Evolutionary conservation across 176 grass and related monocot species (phyloP).

Genomic region (Rhipidocladum racemiflorum): DNA sequence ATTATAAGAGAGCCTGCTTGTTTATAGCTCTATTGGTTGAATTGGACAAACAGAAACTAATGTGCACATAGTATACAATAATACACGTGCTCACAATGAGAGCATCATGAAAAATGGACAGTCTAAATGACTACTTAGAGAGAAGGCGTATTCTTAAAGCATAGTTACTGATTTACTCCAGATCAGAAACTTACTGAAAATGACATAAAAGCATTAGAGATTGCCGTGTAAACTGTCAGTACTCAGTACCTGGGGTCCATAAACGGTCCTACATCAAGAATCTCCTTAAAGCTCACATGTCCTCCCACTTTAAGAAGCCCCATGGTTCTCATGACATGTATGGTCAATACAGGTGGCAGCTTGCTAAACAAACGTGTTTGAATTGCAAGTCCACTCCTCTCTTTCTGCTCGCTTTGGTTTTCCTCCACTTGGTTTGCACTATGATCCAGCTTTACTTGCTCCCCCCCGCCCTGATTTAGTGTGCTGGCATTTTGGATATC

Average conservation of each 20-base stretch:
- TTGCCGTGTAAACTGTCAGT: background rate
- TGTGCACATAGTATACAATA: conserved; percentile 2
- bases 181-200: background rate
- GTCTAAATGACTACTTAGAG: background rate
- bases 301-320: conserved; percentile 44
- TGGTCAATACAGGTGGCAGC: conserved; percentile 51
- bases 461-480: background rate
- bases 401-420: conserved; percentile 27
- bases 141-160: background rate
- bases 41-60: conserved; percentile 5
- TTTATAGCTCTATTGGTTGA: conserved; percentile 15
- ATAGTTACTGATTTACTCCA: background rate
- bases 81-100: background rate
- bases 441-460: conserved; percentile 1
- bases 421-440: conserved; percentile 1
- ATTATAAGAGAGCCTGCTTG: background rate
- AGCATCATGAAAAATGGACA: conserved; percentile 12
- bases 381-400: conserved; percentile 27
- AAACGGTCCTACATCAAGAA: conserved; percentile 56
- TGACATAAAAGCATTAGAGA: background rate
- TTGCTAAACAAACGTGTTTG: conserved; percentile 43
- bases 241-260: conserved; percentile 61
- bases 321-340: conserved; percentile 58
- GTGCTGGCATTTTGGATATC: background rate
- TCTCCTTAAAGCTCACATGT: conserved; percentile 60